Evolutionary conservation across 2,329 filamentous ascomycete genomes (phyloP).

Genomic region (Penicillium nordicum): DNA sequence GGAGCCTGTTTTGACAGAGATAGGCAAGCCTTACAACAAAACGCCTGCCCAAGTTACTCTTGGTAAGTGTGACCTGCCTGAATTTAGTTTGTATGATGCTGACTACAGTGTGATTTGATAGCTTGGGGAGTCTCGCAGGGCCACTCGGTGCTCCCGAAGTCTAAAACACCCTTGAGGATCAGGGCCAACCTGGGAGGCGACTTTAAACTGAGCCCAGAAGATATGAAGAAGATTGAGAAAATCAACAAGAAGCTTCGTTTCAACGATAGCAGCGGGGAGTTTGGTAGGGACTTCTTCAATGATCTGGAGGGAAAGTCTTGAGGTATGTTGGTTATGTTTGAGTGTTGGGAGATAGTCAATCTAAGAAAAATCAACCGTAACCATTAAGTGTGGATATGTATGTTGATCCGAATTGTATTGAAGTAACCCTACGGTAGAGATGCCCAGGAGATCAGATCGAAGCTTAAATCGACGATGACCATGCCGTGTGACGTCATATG

Average conservation of each 20-base stretch:
- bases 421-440: not conserved
- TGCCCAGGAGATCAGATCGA: not conserved
- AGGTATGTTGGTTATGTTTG: not conserved
- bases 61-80: conserved; percentile 27
- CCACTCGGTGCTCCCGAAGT: conserved; percentile 53
- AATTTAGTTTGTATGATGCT: not conserved
- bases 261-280: conserved; percentile 56
- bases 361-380: not conserved
- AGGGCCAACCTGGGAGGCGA: conserved; percentile 47
- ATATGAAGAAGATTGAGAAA: conserved; percentile 54
- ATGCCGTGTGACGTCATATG: conserved; percentile 1
- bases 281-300: conserved; percentile 57
- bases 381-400: no score
- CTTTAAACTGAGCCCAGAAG: conserved; percentile 57
- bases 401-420: not conserved
- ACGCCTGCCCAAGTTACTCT: conserved; percentile 51
- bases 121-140: conserved; percentile 55
- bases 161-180: conserved; percentile 46
- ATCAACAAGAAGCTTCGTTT: conserved; percentile 62
- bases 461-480: not conserved
- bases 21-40: conserved; percentile 54
- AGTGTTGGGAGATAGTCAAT: no score
- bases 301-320: conserved; percentile 57
- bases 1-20: conserved; percentile 48
- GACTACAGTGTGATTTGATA: conserved; percentile 12